Conservation (phyloP, 139 green algal species). For the Nannochloris sp. region DNA sequence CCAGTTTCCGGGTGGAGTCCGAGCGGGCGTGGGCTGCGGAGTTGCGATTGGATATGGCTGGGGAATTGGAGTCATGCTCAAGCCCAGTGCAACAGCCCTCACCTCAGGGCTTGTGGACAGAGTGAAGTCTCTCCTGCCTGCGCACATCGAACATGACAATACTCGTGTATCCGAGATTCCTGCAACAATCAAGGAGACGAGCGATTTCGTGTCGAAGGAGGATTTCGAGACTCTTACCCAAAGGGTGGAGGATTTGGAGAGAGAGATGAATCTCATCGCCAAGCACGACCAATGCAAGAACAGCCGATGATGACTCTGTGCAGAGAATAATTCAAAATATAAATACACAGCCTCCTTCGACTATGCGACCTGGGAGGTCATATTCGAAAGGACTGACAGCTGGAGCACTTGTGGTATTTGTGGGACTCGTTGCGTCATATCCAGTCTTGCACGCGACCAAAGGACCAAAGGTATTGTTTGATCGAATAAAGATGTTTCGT, state of each 20-base stretch:
- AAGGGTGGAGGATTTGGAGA: too few species aligned
- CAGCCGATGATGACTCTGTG: too few species aligned
- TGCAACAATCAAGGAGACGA: too few species aligned
- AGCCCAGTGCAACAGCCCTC: not conserved
- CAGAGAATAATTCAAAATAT: too few species aligned
- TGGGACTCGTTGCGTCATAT: conserved; percentile 17
- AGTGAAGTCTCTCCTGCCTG: not conserved
- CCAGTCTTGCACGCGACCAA: conserved; percentile 14
- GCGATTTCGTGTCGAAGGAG: too few species aligned
- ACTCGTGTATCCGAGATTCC: too few species aligned
- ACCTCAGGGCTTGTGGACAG: not conserved
- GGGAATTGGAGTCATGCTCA: conserved; percentile 19
- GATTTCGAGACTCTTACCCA: too few species aligned
- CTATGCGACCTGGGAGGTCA: not conserved
- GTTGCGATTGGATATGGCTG: conserved; percentile 17
- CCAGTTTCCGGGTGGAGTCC: conserved; percentile 1
- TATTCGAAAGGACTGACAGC: not conserved
- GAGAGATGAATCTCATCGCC: too few species aligned
- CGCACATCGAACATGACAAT: not conserved
- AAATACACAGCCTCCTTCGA: not conserved
- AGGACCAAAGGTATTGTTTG: conserved; percentile 2
- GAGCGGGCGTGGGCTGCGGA: conserved; percentile 19
- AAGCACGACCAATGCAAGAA: too few species aligned
- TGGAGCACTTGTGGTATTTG: conserved; percentile 9
- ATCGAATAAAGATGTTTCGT: not conserved